A percentile compares a stretch with the other conserved stretches of the same genome.
Evolutionary conservation across 306 rosid genomes (phyloP).

Genomic region (Sechiopsis laciniata): DNA sequence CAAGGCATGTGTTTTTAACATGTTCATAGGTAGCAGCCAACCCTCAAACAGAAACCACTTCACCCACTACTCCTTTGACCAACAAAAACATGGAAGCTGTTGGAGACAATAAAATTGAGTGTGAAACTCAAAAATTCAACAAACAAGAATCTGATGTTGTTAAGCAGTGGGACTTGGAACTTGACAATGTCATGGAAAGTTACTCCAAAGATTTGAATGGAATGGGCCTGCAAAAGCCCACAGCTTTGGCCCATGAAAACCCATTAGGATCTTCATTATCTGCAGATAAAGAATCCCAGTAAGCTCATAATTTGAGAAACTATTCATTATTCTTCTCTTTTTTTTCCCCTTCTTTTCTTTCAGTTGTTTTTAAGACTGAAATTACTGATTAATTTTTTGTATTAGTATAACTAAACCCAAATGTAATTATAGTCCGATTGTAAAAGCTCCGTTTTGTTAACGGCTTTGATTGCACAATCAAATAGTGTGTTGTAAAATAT

Average conservation of each 20-base stretch:
- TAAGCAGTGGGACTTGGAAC: not conserved
- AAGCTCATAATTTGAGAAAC: not conserved
- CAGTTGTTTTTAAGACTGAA: conserved; percentile 8
- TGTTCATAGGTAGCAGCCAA: not conserved
- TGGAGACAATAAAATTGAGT: not conserved
- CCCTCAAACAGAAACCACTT: not conserved
- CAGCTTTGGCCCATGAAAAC: conserved; percentile 4
- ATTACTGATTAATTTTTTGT: not conserved
- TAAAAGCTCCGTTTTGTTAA: not conserved
- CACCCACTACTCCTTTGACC: not conserved
- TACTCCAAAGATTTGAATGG: conserved; percentile 6
- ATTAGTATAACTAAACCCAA: not conserved
- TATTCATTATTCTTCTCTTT: not conserved
- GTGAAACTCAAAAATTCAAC: conserved; percentile 5
- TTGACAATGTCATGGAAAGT: conserved; percentile 6
- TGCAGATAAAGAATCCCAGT: conserved; percentile 9
- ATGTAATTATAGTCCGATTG: conserved; percentile 8
- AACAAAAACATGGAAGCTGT: not conserved
- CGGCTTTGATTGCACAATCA: not conserved
- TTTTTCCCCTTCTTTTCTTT: not conserved
- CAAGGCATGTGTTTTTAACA: not conserved
- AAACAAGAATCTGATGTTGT: conserved; percentile 1
- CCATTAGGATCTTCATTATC: not conserved
- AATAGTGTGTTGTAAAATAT: not conserved
- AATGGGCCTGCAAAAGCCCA: conserved; percentile 10